Evolutionary conservation across 140 eudicot genomes (phyloP), one percentile per base, ranked within the genome.

Genomic region (Ambrosia hybrid): DNA sequence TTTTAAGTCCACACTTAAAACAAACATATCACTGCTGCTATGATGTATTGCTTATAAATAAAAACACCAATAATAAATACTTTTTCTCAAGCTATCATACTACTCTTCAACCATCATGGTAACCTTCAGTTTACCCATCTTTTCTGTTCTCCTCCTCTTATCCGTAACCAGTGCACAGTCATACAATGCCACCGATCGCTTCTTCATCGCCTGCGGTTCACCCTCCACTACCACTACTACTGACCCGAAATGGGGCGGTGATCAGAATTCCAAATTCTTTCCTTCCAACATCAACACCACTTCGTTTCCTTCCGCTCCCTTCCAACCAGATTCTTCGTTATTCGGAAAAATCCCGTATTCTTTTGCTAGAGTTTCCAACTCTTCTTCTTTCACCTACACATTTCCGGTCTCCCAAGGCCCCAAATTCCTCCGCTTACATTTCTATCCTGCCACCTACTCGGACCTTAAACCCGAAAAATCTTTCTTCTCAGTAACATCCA

Each of bases 171-270:
- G 61, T 13, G 33, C 62, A 0, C 77, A 57, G 9, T 72, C 73
- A 3, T 86, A 80, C 74, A 72, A 12, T 3, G 78, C 80, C 36
- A 71, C 81, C 48, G 88, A 83, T n/a, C 43, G 65, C 65, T 59
- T 86, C 84, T 83, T 83, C 57, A 67, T 86, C 34, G 71, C 76
- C 83, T 86, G 91, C 17, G 91, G 91, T 51, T 43, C 81, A 9
- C 10, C 80, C 15, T 48, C 88, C 57, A 9, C 78, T 37, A 11
- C 77, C 67, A n/a, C 14, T 7, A 6, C 41, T 7, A 30, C 6
- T 17, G 21, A 37, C 60, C 60, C 41, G 13, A 56, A 2, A 13
- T 83, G 91, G 92, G 77, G 75, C 12, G 59, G 73, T 3, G 92
- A 86, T 15, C 14, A 60, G 3, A 4, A 0, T 49, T 30, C 64